Base-by-base conservation (phyloP, 2,329 filamentous ascomycete species). In the Alternaria angustiovoidea region DNA sequence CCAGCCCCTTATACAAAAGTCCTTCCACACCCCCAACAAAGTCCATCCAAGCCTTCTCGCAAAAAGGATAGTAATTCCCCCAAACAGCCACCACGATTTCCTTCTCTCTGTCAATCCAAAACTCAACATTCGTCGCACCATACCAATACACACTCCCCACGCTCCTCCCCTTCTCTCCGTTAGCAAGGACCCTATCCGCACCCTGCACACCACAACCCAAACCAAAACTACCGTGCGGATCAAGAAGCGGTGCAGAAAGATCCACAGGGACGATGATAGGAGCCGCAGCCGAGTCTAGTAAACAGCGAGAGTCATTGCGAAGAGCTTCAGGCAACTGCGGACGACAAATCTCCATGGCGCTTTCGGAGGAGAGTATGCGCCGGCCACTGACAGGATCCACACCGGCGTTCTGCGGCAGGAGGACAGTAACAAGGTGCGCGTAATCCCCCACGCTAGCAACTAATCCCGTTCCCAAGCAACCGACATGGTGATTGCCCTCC, bases 181-280 rank as follows among this genome's bases (percentile, higher is more conserved):
- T 51, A 4, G 20, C 8, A 4, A 76, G 61, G 1, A 79, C 80
- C 6, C 81, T 81, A 39, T 69, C 62, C 11, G 56, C 63, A 0
- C 68, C 84, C 30, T 87, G 76, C 80, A 88, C 83, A 54, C 86
- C 87, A 0, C 82, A 84, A n/a, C 78, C 78, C 14, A 73, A 42
- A 5, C 69, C 66, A 48, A 62, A 73, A 46, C 64, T 68, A 18
- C 70, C 71, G 43, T 75, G 67, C 1, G 78, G 78, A 61, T 79
- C 88, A 3, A 88, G 39, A 24, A 86, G 82, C 2, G 79, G 71
- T 3, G 84, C 64, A 0, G 77, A 69, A 62, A 86, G 82, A 1
- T 82, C 81, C 83, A 77, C 5, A 57, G 67, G 59, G 80, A 77
- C 9, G 2, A 63, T 24, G 6, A 64, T 64, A 1, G 58, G 55